Evolutionary conservation across 2,329 filamentous ascomycete species (phyloP).

Genomic region (Alternaria tenuissima): DNA sequence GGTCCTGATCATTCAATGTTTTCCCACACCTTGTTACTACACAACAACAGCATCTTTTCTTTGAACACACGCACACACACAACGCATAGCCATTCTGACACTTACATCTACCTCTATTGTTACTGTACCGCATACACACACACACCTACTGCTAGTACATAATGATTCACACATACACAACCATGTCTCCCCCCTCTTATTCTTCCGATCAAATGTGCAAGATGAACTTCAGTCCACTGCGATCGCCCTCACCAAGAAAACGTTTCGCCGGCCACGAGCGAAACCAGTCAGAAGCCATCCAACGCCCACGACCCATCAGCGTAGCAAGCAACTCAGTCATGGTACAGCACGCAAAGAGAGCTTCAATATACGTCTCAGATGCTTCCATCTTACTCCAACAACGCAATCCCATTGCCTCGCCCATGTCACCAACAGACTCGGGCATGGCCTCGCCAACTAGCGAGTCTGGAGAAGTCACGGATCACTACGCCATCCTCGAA

Average conservation of each 20-base stretch:
- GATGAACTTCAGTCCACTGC: conserved; percentile 31
- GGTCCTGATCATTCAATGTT: conserved; percentile 20
- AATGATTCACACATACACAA: conserved; percentile 31
- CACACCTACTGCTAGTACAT: conserved; percentile 9
- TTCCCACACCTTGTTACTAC: conserved; percentile 15
- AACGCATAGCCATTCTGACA: conserved; percentile 5
- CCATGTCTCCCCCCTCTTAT: conserved; percentile 20
- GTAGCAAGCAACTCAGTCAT: conserved; percentile 20
- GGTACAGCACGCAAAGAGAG: conserved; percentile 30
- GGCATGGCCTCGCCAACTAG: conserved; percentile 21
- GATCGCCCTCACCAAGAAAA: conserved; percentile 18
- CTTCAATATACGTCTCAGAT: conserved; percentile 39
- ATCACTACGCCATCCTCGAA: conserved; percentile 45
- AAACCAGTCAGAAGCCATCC: conserved; percentile 35
- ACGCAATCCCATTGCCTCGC: conserved; percentile 30
- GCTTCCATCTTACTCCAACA: conserved; percentile 34
- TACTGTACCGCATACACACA: conserved; percentile 11
- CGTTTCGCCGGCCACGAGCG: conserved; percentile 30
- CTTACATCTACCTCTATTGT: conserved; percentile 11
- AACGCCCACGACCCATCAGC: conserved; percentile 29
- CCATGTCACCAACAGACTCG: conserved; percentile 22
- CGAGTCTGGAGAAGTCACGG: conserved; percentile 30
- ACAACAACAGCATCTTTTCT: conserved; percentile 12
- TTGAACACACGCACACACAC: conserved; percentile 8
- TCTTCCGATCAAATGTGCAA: conserved; percentile 28